Conservation (phyloP, 441 rosid species). For the Populus trichocarpa region DNA sequence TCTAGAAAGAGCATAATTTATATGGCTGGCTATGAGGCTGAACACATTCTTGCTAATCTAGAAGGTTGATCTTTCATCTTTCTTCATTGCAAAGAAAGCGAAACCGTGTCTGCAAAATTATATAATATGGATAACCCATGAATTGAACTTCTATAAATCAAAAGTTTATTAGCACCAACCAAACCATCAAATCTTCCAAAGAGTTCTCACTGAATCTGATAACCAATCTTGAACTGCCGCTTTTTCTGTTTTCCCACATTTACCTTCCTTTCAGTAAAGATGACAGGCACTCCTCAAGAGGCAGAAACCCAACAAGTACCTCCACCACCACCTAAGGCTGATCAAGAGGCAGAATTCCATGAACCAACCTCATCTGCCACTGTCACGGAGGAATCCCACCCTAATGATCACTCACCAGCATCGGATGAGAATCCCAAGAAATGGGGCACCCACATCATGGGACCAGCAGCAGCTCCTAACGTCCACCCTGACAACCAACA, state of each 20-base stretch:
- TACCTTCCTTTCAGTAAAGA: not conserved
- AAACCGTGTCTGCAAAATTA: not conserved
- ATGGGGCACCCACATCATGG: conserved; percentile 86
- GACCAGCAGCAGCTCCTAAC: conserved; percentile 67
- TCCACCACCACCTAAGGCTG: not conserved
- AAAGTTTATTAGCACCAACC: not conserved
- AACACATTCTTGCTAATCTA: not conserved
- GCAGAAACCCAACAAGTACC: not conserved
- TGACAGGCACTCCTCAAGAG: not conserved
- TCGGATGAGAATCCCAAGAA: conserved; percentile 56
- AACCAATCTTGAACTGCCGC: not conserved
- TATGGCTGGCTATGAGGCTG: not conserved
- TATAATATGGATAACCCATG: not conserved
- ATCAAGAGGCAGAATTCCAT: not conserved
- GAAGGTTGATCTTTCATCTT: not conserved
- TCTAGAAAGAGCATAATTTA: not conserved
- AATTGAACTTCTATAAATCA: not conserved
- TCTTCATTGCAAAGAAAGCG: not conserved
- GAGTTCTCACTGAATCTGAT: not conserved
- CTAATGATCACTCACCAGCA: conserved; percentile 10
- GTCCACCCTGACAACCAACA: conserved; percentile 81
- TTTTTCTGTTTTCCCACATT: not conserved
- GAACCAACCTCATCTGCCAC: not conserved
- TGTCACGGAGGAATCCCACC: not conserved
- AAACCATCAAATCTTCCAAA: not conserved